Evolutionary conservation across 2,329 filamentous ascomycete genomes (phyloP).

Genomic region (Epichloe amarillans): DNA sequence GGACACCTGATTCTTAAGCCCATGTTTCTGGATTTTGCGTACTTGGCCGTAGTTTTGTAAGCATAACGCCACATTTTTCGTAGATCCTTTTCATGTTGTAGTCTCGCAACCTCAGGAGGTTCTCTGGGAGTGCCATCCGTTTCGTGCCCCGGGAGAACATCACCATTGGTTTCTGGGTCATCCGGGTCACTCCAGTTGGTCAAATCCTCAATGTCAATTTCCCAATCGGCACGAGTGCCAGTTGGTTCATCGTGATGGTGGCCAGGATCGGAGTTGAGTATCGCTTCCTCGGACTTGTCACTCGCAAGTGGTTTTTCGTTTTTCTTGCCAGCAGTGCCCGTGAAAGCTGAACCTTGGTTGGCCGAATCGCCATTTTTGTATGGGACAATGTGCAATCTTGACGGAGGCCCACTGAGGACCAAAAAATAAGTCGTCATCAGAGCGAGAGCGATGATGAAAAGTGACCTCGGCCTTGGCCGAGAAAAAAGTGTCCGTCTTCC

Average conservation of each 20-base stretch:
- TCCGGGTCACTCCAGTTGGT: conserved; percentile 22
- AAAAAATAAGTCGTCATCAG: conserved; percentile 30
- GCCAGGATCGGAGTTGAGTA: conserved; percentile 1
- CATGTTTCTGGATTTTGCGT: conserved; percentile 13
- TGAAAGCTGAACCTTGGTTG: conserved; percentile 1
- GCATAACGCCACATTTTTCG: conserved; percentile 26
- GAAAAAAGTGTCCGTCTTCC: conserved; percentile 17
- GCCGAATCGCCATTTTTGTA: conserved; percentile 8
- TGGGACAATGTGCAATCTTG: conserved; percentile 22
- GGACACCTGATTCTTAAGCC: too few relatives aligned
- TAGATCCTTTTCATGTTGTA: conserved; percentile 30
- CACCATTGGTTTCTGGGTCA: conserved; percentile 21
- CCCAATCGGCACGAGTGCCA: conserved; percentile 15
- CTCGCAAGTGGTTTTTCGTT: neutral
- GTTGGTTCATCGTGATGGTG: conserved; percentile 8
- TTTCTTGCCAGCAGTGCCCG: neutral
- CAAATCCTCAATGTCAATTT: conserved; percentile 23
- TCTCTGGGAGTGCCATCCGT: conserved; percentile 21
- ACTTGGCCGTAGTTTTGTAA: conserved; percentile 28
- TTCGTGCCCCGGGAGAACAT: conserved; percentile 23
- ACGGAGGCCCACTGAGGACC: conserved; percentile 23
- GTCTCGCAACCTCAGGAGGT: conserved; percentile 18
- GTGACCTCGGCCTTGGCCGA: conserved; percentile 27
- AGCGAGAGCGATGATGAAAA: conserved; percentile 27
- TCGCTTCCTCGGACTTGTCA: neutral